A percentile compares a stretch with the other conserved stretches of the same genome.
Conservation (phyloP, 768 basidiomycete species). For the Coprinopsis sp. region DNA sequence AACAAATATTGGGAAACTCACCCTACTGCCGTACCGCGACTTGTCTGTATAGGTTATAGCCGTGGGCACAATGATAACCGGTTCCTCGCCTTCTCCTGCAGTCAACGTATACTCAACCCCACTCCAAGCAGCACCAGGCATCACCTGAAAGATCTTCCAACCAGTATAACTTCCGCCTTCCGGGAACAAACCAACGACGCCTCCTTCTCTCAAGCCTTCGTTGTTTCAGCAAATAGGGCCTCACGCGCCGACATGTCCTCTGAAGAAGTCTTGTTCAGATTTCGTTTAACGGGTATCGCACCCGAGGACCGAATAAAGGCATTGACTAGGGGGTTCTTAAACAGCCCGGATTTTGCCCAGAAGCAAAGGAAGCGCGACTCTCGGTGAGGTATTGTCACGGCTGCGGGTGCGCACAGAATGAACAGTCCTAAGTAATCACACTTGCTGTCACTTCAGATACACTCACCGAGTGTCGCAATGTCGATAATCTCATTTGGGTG, state of each 20-base stretch:
- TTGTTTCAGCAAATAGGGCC: conserved; percentile 52
- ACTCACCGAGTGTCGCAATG: conserved; percentile 40
- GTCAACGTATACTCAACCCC: conserved; percentile 60
- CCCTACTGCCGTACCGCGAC: conserved; percentile 54
- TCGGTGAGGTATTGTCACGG: conserved; percentile 51
- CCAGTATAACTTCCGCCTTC: conserved; percentile 55
- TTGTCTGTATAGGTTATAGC: conserved; percentile 70
- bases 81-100: conserved; percentile 23
- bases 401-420: no score
- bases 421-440: not conserved
- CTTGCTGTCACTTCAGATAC: not conserved
- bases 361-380: conserved; percentile 48
- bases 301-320: conserved; percentile 56
- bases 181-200: conserved; percentile 66
- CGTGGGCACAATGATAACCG: conserved; percentile 54
- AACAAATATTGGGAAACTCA: conserved; percentile 29
- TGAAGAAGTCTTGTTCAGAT: conserved; percentile 37
- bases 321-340: conserved; percentile 49
- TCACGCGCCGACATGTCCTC: conserved; percentile 25
- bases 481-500: conserved; percentile 73
- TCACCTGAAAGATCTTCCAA: conserved; percentile 41
- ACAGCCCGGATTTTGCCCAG: conserved; percentile 72
- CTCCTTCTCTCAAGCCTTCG: conserved; percentile 47
- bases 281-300: conserved; percentile 68
- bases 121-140: conserved; percentile 68